Evolutionary conservation across 768 basidiomycete genomes (phyloP).

Genomic region (Sporobolomyces pararoseus): DNA sequence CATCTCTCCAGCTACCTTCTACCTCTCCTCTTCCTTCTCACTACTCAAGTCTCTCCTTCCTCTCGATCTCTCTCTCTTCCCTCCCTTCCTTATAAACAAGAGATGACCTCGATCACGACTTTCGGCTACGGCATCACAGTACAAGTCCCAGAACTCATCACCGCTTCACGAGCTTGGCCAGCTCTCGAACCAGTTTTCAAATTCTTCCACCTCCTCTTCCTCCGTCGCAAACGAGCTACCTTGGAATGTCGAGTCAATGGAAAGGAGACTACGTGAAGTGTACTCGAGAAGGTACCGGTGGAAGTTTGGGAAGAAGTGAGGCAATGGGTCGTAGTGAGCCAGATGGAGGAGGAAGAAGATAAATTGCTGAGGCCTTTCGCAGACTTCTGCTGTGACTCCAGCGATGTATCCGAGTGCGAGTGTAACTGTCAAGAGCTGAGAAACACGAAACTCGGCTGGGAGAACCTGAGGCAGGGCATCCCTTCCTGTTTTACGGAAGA

Average conservation of each 20-base stretch:
- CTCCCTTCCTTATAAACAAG: not conserved
- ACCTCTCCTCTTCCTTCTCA: too few relatives aligned
- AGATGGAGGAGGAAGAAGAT: not conserved
- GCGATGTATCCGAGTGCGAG: too few relatives aligned
- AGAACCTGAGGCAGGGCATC: too few relatives aligned
- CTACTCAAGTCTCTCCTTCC: too few relatives aligned
- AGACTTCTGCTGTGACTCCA: too few relatives aligned
- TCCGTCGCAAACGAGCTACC: not conserved
- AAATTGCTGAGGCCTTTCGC: not conserved
- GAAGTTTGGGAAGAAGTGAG: not conserved
- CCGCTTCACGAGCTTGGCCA: not conserved
- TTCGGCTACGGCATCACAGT: constrained; percentile 6
- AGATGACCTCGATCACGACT: not conserved
- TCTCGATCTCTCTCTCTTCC: not conserved
- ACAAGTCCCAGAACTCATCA: not conserved
- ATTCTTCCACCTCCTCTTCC: not conserved
- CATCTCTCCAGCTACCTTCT: too few relatives aligned
- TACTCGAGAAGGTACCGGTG: not conserved
- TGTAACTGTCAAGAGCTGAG: too few relatives aligned
- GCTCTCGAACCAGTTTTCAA: not conserved
- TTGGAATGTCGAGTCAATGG: not conserved
- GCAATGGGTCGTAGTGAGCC: not conserved
- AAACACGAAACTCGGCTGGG: too few relatives aligned
- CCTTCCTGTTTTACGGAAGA: too few relatives aligned
- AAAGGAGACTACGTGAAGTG: not conserved